Percentiles rank a stretch among this genome's conserved stretches.
Evolutionary conservation across 257 asterid genomes (phyloP).

Genomic region (Nicotiana knightiana): DNA sequence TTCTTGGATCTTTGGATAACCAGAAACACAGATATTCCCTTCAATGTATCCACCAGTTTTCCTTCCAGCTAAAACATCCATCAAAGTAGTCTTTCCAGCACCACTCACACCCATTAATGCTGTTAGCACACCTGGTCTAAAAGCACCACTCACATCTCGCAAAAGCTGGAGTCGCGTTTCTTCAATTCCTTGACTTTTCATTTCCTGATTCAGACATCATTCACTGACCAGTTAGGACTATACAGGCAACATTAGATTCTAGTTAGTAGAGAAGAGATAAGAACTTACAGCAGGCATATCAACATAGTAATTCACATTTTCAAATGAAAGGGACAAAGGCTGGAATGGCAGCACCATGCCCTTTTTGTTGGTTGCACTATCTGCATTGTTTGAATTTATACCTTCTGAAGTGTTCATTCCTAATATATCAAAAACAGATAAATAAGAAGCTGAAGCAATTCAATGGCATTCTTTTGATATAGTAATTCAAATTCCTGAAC

Average conservation of each 20-base stretch:
- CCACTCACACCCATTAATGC: conserved; percentile 73
- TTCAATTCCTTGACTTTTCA: conserved; percentile 56
- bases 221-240: neutral
- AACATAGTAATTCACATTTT: conserved; percentile 53
- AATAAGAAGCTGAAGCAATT: neutral
- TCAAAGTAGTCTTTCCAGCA: conserved; percentile 64
- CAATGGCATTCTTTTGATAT: neutral
- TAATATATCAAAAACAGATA: conserved; percentile 5
- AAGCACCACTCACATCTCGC: conserved; percentile 56
- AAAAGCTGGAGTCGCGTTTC: conserved; percentile 49
- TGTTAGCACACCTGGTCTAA: conserved; percentile 63
- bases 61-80: conserved; percentile 70
- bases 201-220: conserved; percentile 35
- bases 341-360: conserved; percentile 69
- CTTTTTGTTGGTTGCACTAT: conserved; percentile 25
- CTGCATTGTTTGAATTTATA: conserved; percentile 7
- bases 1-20: conserved; percentile 52
- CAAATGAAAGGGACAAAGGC: conserved; percentile 54
- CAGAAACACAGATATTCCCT: conserved; percentile 56
- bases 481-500: neutral
- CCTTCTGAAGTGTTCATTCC: conserved; percentile 21
- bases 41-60: conserved; percentile 67
- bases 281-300: conserved; percentile 67
- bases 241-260: neutral
- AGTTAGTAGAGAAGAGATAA: neutral